Evolutionary conservation across 768 basidiomycete species (phyloP), one percentile per base, ranked within the genome.

Genomic region (Phylloporus arenicola): DNA sequence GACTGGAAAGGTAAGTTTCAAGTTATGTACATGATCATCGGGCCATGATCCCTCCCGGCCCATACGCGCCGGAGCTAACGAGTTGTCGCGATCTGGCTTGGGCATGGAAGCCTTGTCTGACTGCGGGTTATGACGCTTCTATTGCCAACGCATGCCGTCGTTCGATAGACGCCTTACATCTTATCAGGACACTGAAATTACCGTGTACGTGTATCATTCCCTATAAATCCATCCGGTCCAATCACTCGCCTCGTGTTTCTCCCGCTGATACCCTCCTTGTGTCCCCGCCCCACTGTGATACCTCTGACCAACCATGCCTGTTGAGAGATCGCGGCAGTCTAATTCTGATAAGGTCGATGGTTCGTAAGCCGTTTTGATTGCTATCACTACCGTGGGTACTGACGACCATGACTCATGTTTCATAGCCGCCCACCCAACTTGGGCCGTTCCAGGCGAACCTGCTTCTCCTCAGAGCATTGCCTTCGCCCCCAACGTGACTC

Each of bases 401-500:
- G 51, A 46, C 45, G 33, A n/a, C 9, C 7, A 50, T 61, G 50
- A 51, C 45, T 55, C 45, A 41, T 55, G 54, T 51, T 47, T 39
- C 46, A 22, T 57, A 75, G 75, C 66, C 51, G 65, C 68, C 51
- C 73, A 73, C 45, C 68, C 78, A 43, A 72, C 72, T 31, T 80
- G 77, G 79, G 69, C 75, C 1, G 45, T 71, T 25, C 71, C 73
- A 16, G 58, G 73, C 48, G 77, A 79, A 50, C 61, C 72, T 43
- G 48, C 65, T 31, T 60, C 67, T 42, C 64, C 63, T 30, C 72
- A 65, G 49, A 66, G 51, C 56, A 72, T 83, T 61, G 75, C 79
- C 22, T 86, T 85, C 61, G 76, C 76, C 40, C 75, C 80, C 51
- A 80, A 75, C 49, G 59, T 83, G 48, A 83, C 82, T 1, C 79